These are phyloP conservation scores for Talaromyces sp. DNA, from an alignment of 2,329 filamentous ascomycete genomes.

Conservation along the genomic window DNA sequence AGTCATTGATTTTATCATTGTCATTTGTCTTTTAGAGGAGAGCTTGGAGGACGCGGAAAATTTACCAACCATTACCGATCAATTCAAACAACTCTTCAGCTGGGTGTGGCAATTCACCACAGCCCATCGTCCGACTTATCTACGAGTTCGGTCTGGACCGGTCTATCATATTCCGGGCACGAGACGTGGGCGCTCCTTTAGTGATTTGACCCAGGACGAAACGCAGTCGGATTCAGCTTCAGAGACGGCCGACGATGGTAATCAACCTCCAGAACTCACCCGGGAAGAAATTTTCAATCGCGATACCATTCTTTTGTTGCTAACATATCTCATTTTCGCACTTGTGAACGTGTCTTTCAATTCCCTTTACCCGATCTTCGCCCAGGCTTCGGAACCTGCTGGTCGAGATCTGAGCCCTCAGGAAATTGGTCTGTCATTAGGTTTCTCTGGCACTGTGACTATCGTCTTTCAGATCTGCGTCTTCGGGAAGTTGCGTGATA, in stretches of 20 bases:
- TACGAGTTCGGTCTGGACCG: conserved; percentile 35
- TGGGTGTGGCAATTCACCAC: conserved; percentile 67
- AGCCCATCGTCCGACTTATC: conserved; percentile 54
- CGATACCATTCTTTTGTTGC: conserved; percentile 74
- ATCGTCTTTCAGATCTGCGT: conserved; percentile 86
- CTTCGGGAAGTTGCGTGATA: conserved; percentile 72
- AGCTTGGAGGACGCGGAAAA: conserved; percentile 65
- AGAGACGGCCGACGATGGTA: conserved; percentile 33
- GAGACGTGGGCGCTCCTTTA: conserved; percentile 5
- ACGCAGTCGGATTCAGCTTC: conserved; percentile 43
- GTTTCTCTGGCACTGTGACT: conserved; percentile 75
- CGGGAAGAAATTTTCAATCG: conserved; percentile 64
- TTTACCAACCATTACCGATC: conserved; percentile 55
- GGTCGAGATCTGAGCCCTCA: conserved; percentile 70
- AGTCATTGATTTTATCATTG: conserved; percentile 64
- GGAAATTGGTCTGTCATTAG: conserved; percentile 79
- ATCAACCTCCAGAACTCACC: conserved; percentile 44
- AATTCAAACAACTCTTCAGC: conserved; percentile 57
- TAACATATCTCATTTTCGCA: conserved; percentile 89
- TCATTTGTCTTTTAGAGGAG: conserved; percentile 80
- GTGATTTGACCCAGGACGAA: conserved; percentile 31
- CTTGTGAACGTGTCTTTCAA: conserved; percentile 93
- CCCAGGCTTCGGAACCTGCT: conserved; percentile 65
- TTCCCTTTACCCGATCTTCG: conserved; percentile 90
- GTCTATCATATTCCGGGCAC: conserved; percentile 20